These are phyloP conservation scores for Rhizoctonia solani DNA, from an alignment of 1,284 basidiomycete species.

Conservation along the genomic window DNA sequence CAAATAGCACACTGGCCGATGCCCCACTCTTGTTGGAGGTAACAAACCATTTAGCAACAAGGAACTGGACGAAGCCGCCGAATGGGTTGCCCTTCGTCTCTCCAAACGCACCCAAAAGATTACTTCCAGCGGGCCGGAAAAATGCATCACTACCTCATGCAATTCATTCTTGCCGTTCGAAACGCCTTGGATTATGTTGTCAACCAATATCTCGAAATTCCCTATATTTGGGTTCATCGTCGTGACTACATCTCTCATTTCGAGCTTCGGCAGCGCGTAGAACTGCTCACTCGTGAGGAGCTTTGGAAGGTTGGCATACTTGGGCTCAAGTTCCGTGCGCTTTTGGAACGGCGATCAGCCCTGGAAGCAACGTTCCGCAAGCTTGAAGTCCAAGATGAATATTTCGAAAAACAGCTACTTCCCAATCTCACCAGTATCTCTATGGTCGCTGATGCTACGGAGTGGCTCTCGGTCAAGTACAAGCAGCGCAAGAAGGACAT, in stretches of 20 bases:
- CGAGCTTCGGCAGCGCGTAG: constrained; percentile 56
- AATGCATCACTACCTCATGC: constrained; percentile 62
- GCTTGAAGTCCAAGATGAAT: constrained; percentile 66
- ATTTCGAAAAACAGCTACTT: constrained; percentile 69
- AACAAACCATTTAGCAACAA: constrained; percentile 65
- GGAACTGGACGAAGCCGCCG: constrained; percentile 76
- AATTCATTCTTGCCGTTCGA: constrained; percentile 80
- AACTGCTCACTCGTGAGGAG: constrained; percentile 77
- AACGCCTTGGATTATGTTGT: constrained; percentile 84
- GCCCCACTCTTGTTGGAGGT: constrained; percentile 66
- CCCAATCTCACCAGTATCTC: constrained; percentile 77
- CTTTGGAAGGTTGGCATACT: constrained; percentile 87
- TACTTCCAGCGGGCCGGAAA: constrained; percentile 70
- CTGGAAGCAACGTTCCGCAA: constrained; percentile 68
- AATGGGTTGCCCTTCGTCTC: constrained; percentile 87
- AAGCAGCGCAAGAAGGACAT: constrained; percentile 74
- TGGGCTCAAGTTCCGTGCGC: constrained; percentile 84
- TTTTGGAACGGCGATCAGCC: constrained; percentile 72
- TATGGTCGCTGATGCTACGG: constrained; percentile 87
- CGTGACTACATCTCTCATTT: constrained; percentile 87
- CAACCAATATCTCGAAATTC: constrained; percentile 86
- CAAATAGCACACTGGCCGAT: constrained; percentile 79
- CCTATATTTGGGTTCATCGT: constrained; percentile 93
- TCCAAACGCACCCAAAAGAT: constrained; percentile 74
- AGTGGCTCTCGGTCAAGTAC: constrained; percentile 90